Evolutionary conservation across 1,284 basidiomycete genomes (phyloP).

Genomic region (Rhodotorula sp.): DNA sequence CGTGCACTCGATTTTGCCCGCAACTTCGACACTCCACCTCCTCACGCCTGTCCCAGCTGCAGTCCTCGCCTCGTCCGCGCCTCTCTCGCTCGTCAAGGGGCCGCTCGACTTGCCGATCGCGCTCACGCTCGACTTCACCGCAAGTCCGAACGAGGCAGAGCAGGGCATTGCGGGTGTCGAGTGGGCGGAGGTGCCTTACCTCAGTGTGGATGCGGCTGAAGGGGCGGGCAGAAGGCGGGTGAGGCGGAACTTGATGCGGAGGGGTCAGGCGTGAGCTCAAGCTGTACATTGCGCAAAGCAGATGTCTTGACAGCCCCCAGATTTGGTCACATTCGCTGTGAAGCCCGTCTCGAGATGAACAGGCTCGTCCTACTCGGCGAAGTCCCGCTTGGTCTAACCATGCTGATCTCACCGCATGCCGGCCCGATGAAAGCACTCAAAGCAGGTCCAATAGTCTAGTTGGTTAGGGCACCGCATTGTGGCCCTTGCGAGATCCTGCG

Average conservation of each 20-base stretch:
- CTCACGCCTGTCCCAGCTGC: slow-evolving; percentile 67
- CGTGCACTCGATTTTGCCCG: slow-evolving; percentile 57
- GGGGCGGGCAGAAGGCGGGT: slow-evolving; percentile 65
- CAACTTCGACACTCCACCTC: slow-evolving; percentile 59
- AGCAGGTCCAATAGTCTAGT: too few species aligned
- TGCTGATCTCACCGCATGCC: too few species aligned
- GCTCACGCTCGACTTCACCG: slow-evolving; percentile 76
- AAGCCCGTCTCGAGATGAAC: too few species aligned
- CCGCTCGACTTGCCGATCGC: slow-evolving; percentile 82
- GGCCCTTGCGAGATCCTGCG: background rate
- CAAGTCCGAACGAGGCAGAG: slow-evolving; percentile 44
- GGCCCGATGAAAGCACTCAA: too few species aligned
- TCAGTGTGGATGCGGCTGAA: slow-evolving; percentile 64
- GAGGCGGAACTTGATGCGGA: slow-evolving; percentile 84
- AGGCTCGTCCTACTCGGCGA: too few species aligned
- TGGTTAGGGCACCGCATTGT: background rate
- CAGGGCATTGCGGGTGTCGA: slow-evolving; percentile 42
- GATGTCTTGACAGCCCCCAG: too few species aligned
- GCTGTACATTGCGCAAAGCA: too few species aligned
- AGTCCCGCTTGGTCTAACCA: too few species aligned
- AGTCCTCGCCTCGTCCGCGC: slow-evolving; percentile 55
- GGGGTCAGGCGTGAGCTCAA: slow-evolving; percentile 50
- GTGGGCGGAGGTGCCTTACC: slow-evolving; percentile 67
- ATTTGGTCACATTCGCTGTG: too few species aligned
- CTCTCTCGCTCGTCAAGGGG: slow-evolving; percentile 65